phyloP scores from a whole-genome alignment of 2,329 filamentous ascomycete genomes.

The Aspergillus fructus region DNA sequence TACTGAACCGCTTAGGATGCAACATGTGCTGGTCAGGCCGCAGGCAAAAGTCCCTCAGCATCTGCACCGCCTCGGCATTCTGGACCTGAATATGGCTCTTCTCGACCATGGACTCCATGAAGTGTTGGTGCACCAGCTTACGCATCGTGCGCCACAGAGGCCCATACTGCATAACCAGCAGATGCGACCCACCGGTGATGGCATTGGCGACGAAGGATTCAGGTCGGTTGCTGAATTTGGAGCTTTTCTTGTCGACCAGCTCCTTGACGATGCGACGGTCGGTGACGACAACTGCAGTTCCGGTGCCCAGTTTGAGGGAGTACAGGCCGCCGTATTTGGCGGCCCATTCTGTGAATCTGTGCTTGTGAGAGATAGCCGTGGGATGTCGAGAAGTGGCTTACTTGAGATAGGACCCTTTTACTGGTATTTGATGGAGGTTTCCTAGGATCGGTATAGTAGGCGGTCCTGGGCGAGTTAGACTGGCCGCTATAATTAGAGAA shows the following conservation, averaged over 20 bases:
- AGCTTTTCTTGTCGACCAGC: background rate
- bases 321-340: conserved; percentile 45
- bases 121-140: too few species aligned
- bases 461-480: background rate
- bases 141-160: too few species aligned
- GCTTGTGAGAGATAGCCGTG: background rate
- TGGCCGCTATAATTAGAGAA: too few species aligned
- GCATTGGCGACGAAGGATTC: too few species aligned
- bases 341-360: conserved; percentile 48
- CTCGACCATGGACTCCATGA: too few species aligned
- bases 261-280: background rate
- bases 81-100: too few species aligned
- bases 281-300: conserved; percentile 44
- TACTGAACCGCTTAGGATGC: conserved; percentile 50
- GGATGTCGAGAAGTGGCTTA: background rate
- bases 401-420: background rate
- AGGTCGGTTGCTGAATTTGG: too few species aligned
- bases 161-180: too few species aligned
- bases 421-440: background rate
- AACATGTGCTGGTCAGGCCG: too few species aligned
- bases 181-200: too few species aligned
- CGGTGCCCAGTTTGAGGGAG: conserved; percentile 44
- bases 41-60: too few species aligned
- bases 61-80: too few species aligned
- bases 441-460: background rate